A percentile compares a stretch with the other conserved stretches of the same genome.
Evolutionary conservation across 495 filamentous ascomycete species (phyloP).

Genomic region (Umbilicaria muhlenbergii): DNA sequence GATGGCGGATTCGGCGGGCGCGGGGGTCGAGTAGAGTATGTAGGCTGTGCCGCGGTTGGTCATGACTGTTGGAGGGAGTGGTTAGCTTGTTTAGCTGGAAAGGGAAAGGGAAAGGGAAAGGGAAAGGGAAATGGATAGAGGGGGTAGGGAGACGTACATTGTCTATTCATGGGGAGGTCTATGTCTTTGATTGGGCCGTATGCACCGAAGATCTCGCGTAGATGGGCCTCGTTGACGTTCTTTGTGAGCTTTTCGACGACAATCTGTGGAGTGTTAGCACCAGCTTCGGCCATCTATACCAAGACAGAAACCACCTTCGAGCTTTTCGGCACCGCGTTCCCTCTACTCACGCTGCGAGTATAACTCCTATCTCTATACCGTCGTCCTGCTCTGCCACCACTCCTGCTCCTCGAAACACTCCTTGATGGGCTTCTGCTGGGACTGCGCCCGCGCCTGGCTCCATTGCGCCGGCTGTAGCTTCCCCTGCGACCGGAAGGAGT

Average conservation of each 20-base stretch:
- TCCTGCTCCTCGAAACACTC: slow-evolving; percentile 26
- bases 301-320: slow-evolving; percentile 33
- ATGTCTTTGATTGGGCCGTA: slow-evolving; percentile 78
- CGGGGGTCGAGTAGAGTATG: slow-evolving; percentile 63
- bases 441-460: slow-evolving; percentile 21
- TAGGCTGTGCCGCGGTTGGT: slow-evolving; percentile 92
- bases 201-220: slow-evolving; percentile 79
- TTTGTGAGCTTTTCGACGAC: slow-evolving; percentile 94
- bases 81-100: slow-evolving; percentile 2
- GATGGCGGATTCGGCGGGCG: slow-evolving; percentile 77
- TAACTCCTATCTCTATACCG: slow-evolving; percentile 28
- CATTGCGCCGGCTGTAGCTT: slow-evolving; percentile 20
- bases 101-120: neutral
- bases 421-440: slow-evolving; percentile 29
- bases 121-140: neutral
- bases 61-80: slow-evolving; percentile 38
- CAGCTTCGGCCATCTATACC: neutral
- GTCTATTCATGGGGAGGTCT: slow-evolving; percentile 75
- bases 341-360: slow-evolving; percentile 29
- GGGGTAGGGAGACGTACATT: slow-evolving; percentile 40
- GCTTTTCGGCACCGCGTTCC: slow-evolving; percentile 28
- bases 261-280: slow-evolving; percentile 39
- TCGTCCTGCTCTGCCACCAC: slow-evolving; percentile 18
- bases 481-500: slow-evolving; percentile 19
- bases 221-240: slow-evolving; percentile 77